Conservation (phyloP, 2,329 filamentous ascomycete species). For the Claviceps quebecensis region DNA sequence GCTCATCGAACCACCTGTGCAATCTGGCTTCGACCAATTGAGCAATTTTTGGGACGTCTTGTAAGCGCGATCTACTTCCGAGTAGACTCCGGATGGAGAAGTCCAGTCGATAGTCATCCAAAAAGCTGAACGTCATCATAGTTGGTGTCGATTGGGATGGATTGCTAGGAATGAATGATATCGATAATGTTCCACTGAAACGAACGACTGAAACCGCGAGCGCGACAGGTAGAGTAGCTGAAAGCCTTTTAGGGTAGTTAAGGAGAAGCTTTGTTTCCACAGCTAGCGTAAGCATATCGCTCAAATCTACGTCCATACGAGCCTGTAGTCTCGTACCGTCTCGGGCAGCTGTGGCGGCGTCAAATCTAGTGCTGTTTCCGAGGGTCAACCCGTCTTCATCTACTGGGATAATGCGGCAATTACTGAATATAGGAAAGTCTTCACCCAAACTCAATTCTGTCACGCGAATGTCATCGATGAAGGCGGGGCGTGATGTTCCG, state of each 20-base stretch:
- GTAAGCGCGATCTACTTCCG: conserved; percentile 63
- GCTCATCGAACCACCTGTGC: conserved; percentile 78
- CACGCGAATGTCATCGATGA: conserved; percentile 83
- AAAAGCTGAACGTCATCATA: conserved; percentile 87
- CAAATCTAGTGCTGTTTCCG: conserved; percentile 34
- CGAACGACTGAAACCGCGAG: conserved; percentile 82
- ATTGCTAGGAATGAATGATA: conserved; percentile 78
- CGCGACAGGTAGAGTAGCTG: conserved; percentile 82
- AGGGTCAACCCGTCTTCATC: conserved; percentile 59
- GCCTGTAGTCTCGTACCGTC: conserved; percentile 74
- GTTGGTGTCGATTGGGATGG: conserved; percentile 58
- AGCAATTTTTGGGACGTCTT: conserved; percentile 80
- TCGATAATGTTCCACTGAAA: conserved; percentile 86
- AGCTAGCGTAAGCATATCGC: conserved; percentile 87
- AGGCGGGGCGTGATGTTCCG: conserved; percentile 73
- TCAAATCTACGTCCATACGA: conserved; percentile 91
- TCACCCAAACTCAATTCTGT: conserved; percentile 90
- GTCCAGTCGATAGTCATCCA: conserved; percentile 75
- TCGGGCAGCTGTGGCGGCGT: conserved; percentile 36
- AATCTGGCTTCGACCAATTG: conserved; percentile 68
- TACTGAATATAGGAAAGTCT: conserved; percentile 97
- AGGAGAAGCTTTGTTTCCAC: conserved; percentile 87
- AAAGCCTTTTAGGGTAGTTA: conserved; percentile 84
- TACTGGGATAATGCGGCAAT: conserved; percentile 88
- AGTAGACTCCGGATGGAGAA: conserved; percentile 69